Evolutionary conservation across 768 basidiomycete genomes (phyloP).

Genomic region (Leucocoprinus leucothites): DNA sequence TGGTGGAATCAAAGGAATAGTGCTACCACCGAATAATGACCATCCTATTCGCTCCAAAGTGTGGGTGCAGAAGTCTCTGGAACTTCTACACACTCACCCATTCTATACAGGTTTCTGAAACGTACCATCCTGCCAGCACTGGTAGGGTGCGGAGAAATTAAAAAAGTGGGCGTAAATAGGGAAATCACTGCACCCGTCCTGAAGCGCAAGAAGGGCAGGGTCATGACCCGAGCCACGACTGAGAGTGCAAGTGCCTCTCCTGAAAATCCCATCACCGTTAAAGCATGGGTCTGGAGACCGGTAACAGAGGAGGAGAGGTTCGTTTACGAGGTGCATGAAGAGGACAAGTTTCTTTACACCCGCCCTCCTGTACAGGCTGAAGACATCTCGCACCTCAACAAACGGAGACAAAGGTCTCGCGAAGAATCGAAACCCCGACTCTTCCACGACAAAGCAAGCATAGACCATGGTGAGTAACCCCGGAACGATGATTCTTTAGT

Average conservation of each 20-base stretch:
- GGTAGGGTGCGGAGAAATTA: neutral
- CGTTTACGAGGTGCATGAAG: too few species aligned
- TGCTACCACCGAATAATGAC: neutral
- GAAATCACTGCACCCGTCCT: neutral
- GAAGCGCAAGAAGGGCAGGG: neutral
- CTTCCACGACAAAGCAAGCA: too few species aligned
- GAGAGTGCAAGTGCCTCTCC: neutral
- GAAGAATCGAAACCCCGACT: neutral
- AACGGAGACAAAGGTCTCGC: neutral
- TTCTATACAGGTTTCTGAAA: neutral
- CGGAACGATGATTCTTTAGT: too few species aligned
- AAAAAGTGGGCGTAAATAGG: neutral
- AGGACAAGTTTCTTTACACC: too few species aligned
- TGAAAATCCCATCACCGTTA: neutral
- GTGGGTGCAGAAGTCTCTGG: neutral
- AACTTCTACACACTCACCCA: neutral
- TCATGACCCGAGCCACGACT: neutral
- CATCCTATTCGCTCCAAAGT: neutral
- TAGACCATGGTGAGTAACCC: too few species aligned
- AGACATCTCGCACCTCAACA: neutral
- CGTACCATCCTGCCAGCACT: neutral
- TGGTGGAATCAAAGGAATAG: neutral
- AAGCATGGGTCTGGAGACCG: slow-evolving; percentile 5
- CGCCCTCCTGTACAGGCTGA: too few species aligned
- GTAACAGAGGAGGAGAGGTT: too few species aligned